A percentile compares a stretch with the other conserved stretches of the same genome.
Evolutionary conservation across 495 filamentous ascomycete genomes (phyloP).

Genomic region (Immersiella caudata): DNA sequence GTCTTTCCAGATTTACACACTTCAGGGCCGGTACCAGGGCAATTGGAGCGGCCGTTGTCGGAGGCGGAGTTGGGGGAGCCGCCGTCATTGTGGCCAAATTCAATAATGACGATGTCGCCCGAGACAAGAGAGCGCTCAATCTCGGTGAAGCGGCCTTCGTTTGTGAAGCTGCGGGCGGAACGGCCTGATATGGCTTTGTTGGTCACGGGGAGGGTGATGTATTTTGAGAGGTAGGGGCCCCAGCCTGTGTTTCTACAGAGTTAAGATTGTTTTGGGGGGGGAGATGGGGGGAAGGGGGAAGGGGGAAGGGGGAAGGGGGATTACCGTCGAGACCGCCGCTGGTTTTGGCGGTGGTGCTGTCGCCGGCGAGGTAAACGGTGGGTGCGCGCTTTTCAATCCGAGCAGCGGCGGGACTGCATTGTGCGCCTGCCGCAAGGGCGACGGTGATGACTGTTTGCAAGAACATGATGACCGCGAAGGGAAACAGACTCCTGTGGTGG

Average conservation of each 20-base stretch:
- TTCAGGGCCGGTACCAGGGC: slow-evolving; percentile 56
- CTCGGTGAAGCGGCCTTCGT: slow-evolving; percentile 61
- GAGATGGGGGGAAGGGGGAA: neutral
- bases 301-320: neutral
- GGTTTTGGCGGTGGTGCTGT: slow-evolving; percentile 59
- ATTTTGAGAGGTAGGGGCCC: slow-evolving; percentile 59
- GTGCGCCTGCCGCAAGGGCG: slow-evolving; percentile 18
- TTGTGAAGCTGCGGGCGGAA: slow-evolving; percentile 61
- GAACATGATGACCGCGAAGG: slow-evolving; percentile 3
- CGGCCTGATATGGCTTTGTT: slow-evolving; percentile 64
- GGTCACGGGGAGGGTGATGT: slow-evolving; percentile 49
- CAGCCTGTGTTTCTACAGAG: too few species aligned
- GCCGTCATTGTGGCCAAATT: slow-evolving; percentile 70
- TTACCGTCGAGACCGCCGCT: slow-evolving; percentile 14
- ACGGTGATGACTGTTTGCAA: slow-evolving; percentile 4
- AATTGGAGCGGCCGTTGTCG: slow-evolving; percentile 65
- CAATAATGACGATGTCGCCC: slow-evolving; percentile 63
- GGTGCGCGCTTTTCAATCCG: slow-evolving; percentile 25
- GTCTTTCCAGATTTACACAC: slow-evolving; percentile 55
- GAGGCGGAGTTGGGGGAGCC: slow-evolving; percentile 53
- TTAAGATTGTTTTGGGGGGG: too few species aligned
- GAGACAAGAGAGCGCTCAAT: slow-evolving; percentile 51
- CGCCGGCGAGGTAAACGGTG: slow-evolving; percentile 57
- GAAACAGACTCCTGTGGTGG: too few species aligned
- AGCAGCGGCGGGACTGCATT: slow-evolving; percentile 20